phyloP scores from a whole-genome alignment of 495 filamentous ascomycete genomes.

The Elasticomyces elasticus region DNA sequence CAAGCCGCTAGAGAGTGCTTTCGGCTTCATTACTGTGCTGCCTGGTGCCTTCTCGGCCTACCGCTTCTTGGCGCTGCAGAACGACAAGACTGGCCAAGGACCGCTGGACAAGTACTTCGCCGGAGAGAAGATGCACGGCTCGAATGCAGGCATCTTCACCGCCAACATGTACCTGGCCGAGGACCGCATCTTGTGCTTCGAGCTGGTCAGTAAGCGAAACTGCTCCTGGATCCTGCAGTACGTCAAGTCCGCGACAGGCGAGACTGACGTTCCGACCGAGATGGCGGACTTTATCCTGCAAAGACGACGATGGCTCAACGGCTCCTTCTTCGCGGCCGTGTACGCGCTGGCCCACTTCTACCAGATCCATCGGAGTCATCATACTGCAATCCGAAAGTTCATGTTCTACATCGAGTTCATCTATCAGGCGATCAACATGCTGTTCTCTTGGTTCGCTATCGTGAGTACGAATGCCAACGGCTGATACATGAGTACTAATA shows the following conservation, averaged over 20 bases:
- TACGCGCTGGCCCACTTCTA: conserved; percentile 93
- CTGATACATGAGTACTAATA: conserved; percentile 3
- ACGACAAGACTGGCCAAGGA: conserved; percentile 86
- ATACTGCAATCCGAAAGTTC: conserved; percentile 76
- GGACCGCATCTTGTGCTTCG: conserved; percentile 98
- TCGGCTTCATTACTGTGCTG: conserved; percentile 94
- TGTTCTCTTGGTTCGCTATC: conserved; percentile 98
- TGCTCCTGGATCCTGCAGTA: conserved; percentile 96
- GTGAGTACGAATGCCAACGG: conserved; percentile 29
- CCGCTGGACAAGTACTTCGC: conserved; percentile 95
- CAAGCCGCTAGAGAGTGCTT: conserved; percentile 93
- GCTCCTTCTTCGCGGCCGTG: conserved; percentile 94
- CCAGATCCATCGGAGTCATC: conserved; percentile 84
- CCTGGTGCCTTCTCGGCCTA: conserved; percentile 98
- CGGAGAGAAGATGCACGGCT: conserved; percentile 94
- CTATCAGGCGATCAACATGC: conserved; percentile 90
- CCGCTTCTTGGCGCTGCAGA: conserved; percentile 85
- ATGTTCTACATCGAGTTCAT: conserved; percentile 85
- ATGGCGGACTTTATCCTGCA: conserved; percentile 95
- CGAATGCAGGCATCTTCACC: conserved; percentile 92
- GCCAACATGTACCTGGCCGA: conserved; percentile 99
- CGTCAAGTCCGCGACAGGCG: conserved; percentile 90
- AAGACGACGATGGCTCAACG: conserved; percentile 94
- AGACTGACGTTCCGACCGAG: conserved; percentile 93
- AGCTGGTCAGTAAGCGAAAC: conserved; percentile 94